Evolutionary conservation across 1,284 basidiomycete genomes (phyloP), one percentile per base, ranked within the genome.

Genomic region (Pisolithus thermaeus): DNA sequence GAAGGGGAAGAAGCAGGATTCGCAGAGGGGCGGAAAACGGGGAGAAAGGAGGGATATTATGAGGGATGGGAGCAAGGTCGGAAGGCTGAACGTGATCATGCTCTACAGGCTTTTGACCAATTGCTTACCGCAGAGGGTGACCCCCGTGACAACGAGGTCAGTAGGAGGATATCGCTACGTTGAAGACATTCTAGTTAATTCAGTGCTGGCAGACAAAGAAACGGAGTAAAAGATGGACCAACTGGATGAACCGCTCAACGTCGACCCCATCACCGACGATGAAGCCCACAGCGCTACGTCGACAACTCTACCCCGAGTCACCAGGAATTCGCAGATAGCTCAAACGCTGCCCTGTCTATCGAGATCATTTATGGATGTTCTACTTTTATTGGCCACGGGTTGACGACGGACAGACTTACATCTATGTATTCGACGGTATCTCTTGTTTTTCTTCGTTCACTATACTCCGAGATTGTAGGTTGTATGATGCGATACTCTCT

Each of bases 81-180:
- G 30, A 69, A 64, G 44, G 73, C 76, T 56, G 78, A 81, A 62
- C 71, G 79, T 27, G 66, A 67, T 50, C 73, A 72, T 55, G 80
- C 78, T 3, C 55, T 79, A 23, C 72, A 76, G 51, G 76, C 76
- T 8, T 80, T 83, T 65, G 77, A 81, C 59, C 72, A 71, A 37
- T 78, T 81, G 64, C 66, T 79, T 54, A 70, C 70, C 16, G 66
- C 72, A 51, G 76, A 80, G 56, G 63, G 69, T 54, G 67, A 71
- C 49, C 61, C 62, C 18, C 58, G 57, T 7, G 59, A 66, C 42
- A 54, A 61, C 41, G 61, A 53, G 56, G 65, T 69, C 37, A 65
- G 69, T 59, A n/a, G 46, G 50, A 22, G n/a, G 3, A 32, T 39
- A 22, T 30, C 6, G n/a, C 11, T 44, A 14, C 40, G 6, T 50